These are phyloP conservation scores for Hordeum vulgare DNA, from an alignment of 176 grass and related monocot species.

Conservation along the genomic window DNA sequence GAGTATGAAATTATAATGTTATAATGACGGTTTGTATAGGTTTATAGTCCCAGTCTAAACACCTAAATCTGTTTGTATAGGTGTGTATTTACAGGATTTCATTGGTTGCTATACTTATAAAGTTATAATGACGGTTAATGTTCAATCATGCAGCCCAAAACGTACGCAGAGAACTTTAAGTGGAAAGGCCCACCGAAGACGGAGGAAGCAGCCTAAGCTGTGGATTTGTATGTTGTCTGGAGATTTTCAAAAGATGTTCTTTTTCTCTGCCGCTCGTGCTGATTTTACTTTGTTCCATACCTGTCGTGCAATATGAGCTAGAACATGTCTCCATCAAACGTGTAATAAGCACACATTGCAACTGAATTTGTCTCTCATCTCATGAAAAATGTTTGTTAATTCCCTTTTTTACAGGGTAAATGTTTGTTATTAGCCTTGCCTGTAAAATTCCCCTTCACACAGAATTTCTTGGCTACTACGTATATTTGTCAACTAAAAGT, in stretches of 20 bases:
- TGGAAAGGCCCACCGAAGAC: constrained; percentile 71
- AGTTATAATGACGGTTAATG: neutral
- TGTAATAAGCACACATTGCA: constrained; percentile 38
- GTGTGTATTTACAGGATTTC: neutral
- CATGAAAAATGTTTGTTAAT: constrained; percentile 14
- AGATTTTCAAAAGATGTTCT: neutral
- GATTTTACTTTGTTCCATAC: constrained; percentile 9
- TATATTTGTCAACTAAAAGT: neutral
- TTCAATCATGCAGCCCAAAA: constrained; percentile 52
- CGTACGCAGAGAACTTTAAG: constrained; percentile 97
- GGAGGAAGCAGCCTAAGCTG: constrained; percentile 41
- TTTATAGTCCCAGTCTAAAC: no score
- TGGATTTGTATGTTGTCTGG: neutral
- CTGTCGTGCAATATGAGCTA: constrained; percentile 14
- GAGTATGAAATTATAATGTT: neutral
- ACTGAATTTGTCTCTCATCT: constrained; percentile 2
- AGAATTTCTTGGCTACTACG: neutral
- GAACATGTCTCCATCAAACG: constrained; percentile 4
- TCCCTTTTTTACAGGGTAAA: neutral
- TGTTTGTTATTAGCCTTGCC: neutral
- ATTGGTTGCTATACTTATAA: neutral
- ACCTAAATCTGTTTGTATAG: neutral
- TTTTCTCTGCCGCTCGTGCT: neutral
- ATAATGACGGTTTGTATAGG: no score
- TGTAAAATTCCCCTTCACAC: neutral